Conservation (phyloP, 805 yeast genomes). For the Myxozyma lipomycoides region DNA sequence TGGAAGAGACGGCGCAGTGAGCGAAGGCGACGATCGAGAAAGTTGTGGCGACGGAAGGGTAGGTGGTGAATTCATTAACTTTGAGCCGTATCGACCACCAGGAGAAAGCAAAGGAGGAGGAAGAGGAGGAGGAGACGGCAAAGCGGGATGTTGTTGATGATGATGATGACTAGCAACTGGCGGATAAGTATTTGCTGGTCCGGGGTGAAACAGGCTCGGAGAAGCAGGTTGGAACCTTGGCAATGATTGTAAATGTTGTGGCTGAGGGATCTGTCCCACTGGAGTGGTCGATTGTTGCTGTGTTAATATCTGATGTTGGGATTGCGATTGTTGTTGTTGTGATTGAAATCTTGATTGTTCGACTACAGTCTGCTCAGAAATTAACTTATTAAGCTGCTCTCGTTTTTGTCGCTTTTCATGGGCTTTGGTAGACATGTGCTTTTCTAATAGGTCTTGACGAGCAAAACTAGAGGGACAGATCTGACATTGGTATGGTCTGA, state of each 20-base stretch:
- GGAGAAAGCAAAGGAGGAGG: too few relatives aligned
- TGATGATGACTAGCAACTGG: background rate
- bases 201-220: background rate
- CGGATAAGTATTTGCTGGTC: background rate
- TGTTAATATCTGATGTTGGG: too few relatives aligned
- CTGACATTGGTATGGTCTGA: conserved; percentile 34
- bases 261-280: too few relatives aligned
- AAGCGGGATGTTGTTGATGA: conserved; percentile 3
- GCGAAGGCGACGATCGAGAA: background rate
- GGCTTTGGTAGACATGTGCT: conserved; percentile 30
- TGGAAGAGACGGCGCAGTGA: conserved; percentile 1
- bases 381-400: conserved; percentile 3
- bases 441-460: conserved; percentile 34
- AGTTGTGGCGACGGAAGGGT: background rate
- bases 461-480: conserved; percentile 33
- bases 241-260: background rate
- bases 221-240: background rate
- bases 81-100: too few relatives aligned
- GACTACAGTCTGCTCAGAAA: too few relatives aligned
- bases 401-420: conserved; percentile 30
- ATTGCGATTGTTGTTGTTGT: conserved; percentile 7
- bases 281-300: background rate
- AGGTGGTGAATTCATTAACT: background rate
- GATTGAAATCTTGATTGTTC: background rate
- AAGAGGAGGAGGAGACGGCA: conserved; percentile 1